Percentiles rank a stretch among this genome's conserved stretches.
These are phyloP conservation scores for Datisca glomerata DNA, from an alignment of 306 rosid species.

Conservation along the genomic window DNA sequence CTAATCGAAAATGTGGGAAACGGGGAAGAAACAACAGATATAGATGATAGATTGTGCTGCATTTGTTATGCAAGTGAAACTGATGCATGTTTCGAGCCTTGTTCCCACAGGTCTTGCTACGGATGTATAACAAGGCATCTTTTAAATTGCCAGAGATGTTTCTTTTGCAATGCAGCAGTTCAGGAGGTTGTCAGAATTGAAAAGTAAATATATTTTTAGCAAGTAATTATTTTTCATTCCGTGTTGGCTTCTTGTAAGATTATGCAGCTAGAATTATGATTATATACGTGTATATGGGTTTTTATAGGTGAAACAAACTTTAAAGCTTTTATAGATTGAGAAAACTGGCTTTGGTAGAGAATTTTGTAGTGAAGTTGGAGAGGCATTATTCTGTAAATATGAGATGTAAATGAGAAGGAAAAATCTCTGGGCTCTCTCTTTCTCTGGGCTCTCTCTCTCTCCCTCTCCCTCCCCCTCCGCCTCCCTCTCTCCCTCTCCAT, in stretches of 20 bases:
- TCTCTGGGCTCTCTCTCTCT: conserved; percentile 16
- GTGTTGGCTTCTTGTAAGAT: too few species aligned
- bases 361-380: conserved; percentile 53
- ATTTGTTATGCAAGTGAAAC: conserved; percentile 70
- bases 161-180: conserved; percentile 90
- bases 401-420: conserved; percentile 66
- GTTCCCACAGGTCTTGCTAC: conserved; percentile 79
- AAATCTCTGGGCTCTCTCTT: conserved; percentile 14
- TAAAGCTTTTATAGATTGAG: conserved; percentile 3
- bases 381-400: conserved; percentile 65
- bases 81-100: conserved; percentile 64
- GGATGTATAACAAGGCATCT: conserved; percentile 96
- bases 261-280: conserved; percentile 8
- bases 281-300: conserved; percentile 6
- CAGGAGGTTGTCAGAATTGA: conserved; percentile 37
- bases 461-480: conserved; percentile 1
- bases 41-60: conserved; percentile 61
- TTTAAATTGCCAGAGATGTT: conserved; percentile 92
- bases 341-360: conserved; percentile 24
- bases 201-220: conserved; percentile 12
- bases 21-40: conserved; percentile 29
- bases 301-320: conserved; percentile 5
- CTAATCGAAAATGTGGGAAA: conserved; percentile 23
- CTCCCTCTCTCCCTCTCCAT: too few species aligned
- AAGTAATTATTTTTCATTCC: not conserved